Evolutionary conservation across 2,329 filamentous ascomycete species (phyloP), one percentile per base, ranked within the genome.

Genomic region (Botrytis galanthina): DNA sequence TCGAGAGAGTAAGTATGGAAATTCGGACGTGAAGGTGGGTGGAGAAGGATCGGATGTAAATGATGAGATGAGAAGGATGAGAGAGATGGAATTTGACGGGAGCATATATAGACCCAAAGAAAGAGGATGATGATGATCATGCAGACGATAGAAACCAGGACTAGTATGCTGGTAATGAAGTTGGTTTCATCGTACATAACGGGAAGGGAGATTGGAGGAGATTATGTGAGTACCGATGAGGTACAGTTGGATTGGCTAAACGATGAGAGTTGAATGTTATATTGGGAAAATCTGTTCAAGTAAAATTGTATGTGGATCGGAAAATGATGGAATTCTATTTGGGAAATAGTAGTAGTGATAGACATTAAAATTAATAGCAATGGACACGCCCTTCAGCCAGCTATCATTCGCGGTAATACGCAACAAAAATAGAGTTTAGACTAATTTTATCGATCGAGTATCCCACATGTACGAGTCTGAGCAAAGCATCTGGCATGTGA

Each of bases 111-210:
- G n/a, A 22, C 32, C 37, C 59, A 26, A 7, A 54, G 26, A 39
- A 66, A 26, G 18, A 37, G 12, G 20, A 71, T 1, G 20, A 64
- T n/a, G 14, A 42, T 54, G 4, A 71, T 57, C 32, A 42, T 35
- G 59, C 12, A 39, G 29, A n/a, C 29, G 3, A 32, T 37, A 0
- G 22, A 22, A 26, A 39, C 35, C 4, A 39, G 8, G 18, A 51
- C 8, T 9, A 71, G 32, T 22, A 51, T 29, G 29, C n/a, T 29
- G 2, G 22, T 39, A 32, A 64, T 32, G 59, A n/a, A 26, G n/a
- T 48, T 64, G 18, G 69, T 46, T 32, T 18, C 59, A 64, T 71
- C 32, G n/a, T 64, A 71, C 69, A 51, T 51, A 64, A 51, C 42
- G 39, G 59, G 22, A 62, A 26, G 18, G 8, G 9, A 29, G 5